A percentile compares a stretch with the other conserved stretches of the same genome.
phyloP scores from a whole-genome alignment of 495 filamentous ascomycete genomes.

The Xylaria nigripes region DNA sequence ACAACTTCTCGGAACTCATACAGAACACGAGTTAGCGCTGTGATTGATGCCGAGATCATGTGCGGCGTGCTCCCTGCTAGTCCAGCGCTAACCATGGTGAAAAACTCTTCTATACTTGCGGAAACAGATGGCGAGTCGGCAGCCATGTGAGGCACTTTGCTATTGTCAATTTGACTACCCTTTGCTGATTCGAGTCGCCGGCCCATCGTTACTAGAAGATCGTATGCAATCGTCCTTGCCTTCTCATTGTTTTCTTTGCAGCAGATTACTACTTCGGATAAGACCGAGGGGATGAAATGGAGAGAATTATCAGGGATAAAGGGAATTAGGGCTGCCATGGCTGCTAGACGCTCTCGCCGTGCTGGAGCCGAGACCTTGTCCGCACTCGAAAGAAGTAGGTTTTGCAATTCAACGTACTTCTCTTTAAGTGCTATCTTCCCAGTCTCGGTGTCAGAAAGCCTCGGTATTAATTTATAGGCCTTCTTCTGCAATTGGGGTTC shows the following conservation, averaged over 20 bases:
- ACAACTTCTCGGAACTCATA: slow-evolving; percentile 73
- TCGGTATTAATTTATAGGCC: slow-evolving; percentile 92
- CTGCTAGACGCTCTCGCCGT: slow-evolving; percentile 72
- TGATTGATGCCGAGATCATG: slow-evolving; percentile 92
- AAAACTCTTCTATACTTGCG: slow-evolving; percentile 85
- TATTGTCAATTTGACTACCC: slow-evolving; percentile 73
- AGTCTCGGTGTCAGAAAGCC: slow-evolving; percentile 68
- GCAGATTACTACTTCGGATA: slow-evolving; percentile 88
- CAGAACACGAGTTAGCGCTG: slow-evolving; percentile 79
- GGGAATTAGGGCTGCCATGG: slow-evolving; percentile 68
- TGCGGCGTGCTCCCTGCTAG: slow-evolving; percentile 85
- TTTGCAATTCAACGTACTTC: slow-evolving; percentile 66
- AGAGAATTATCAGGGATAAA: slow-evolving; percentile 67
- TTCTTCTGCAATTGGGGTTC: slow-evolving; percentile 99
- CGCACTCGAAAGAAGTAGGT: slow-evolving; percentile 62
- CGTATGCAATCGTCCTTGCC: slow-evolving; percentile 79
- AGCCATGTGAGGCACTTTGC: slow-evolving; percentile 76
- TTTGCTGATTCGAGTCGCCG: slow-evolving; percentile 58
- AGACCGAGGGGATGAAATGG: slow-evolving; percentile 84
- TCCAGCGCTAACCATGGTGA: slow-evolving; percentile 96
- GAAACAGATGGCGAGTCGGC: slow-evolving; percentile 63
- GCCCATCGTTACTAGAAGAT: slow-evolving; percentile 82
- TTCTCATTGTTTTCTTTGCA: slow-evolving; percentile 97
- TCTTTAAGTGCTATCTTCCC: slow-evolving; percentile 64
- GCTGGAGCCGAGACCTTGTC: slow-evolving; percentile 80